Percentiles rank a stretch among this genome's conserved stretches.
Evolutionary conservation across 164 flowering plant species (phyloP).

Genomic region (Magnolia officinalis): DNA sequence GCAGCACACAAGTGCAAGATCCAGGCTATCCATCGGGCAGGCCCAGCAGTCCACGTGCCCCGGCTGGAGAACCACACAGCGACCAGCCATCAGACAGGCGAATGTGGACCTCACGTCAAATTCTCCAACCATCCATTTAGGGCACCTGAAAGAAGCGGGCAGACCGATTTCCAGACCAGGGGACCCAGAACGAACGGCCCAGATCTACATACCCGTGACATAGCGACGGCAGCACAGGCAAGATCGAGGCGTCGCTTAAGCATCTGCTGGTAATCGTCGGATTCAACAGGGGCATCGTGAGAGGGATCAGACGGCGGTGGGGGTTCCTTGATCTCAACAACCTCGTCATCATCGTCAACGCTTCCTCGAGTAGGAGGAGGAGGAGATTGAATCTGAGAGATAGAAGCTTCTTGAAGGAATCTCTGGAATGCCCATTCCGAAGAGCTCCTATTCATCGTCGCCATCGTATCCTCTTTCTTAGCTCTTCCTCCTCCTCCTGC

Average conservation of each 20-base stretch:
- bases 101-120: background rate
- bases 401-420: constrained; percentile 53
- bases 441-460: constrained; percentile 67
- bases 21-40: background rate
- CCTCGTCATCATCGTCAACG: constrained; percentile 12
- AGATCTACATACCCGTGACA: constrained; percentile 48
- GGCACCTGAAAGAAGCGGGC: background rate
- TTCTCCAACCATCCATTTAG: background rate
- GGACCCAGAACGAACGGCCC: background rate
- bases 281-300: constrained; percentile 40
- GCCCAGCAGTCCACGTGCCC: no score
- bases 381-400: constrained; percentile 6
- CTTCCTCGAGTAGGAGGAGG: constrained; percentile 2
- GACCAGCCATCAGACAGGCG: background rate
- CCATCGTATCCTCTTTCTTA: constrained; percentile 2
- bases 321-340: constrained; percentile 25
- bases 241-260: constrained; percentile 72
- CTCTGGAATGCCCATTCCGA: constrained; percentile 94
- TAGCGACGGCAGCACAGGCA: constrained; percentile 91
- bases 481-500: background rate
- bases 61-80: no score
- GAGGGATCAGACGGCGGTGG: constrained; percentile 14
- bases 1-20: background rate
- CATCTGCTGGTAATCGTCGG: constrained; percentile 69
- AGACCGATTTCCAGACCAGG: background rate